These are phyloP conservation scores for Debaryomyces tyrocola DNA, from an alignment of 805 yeast genomes.

Conservation along the genomic window DNA sequence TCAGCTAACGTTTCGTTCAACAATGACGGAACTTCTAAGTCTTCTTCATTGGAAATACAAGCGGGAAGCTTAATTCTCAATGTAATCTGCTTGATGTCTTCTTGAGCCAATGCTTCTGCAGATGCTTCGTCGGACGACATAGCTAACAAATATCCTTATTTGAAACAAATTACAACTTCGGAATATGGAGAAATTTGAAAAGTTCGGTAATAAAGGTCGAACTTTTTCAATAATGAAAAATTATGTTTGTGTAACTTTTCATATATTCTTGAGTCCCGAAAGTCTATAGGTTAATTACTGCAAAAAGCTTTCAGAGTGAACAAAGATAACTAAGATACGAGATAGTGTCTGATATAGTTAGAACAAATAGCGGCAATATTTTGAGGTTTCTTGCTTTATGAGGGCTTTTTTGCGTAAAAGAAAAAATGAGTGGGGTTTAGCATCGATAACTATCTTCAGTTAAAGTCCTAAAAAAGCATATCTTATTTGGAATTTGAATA, in stretches of 20 bases:
- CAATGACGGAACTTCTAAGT: conserved; percentile 30
- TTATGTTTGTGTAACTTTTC: background rate
- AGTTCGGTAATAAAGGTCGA: background rate
- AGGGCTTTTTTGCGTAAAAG: no score
- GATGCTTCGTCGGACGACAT: conserved; percentile 8
- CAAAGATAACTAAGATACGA: no score
- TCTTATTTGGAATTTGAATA: no score
- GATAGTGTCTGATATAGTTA: no score
- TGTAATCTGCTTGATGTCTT: conserved; percentile 17
- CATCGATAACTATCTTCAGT: no score
- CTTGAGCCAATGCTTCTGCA: conserved; percentile 7
- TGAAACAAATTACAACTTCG: no score
- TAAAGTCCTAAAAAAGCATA: no score
- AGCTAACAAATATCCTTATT: background rate
- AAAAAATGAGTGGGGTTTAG: no score
- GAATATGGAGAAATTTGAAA: no score
- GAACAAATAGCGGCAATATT: no score
- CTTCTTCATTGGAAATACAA: conserved; percentile 14
- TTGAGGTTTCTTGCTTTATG: no score
- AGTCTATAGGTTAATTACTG: background rate
- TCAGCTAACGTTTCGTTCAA: conserved; percentile 53
- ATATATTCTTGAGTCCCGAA: background rate
- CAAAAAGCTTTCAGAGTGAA: background rate
- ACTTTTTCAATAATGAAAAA: background rate
- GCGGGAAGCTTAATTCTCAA: conserved; percentile 21